Evolutionary conservation across 1,284 basidiomycete species (phyloP).

Genomic region (Dichomitus squalens): DNA sequence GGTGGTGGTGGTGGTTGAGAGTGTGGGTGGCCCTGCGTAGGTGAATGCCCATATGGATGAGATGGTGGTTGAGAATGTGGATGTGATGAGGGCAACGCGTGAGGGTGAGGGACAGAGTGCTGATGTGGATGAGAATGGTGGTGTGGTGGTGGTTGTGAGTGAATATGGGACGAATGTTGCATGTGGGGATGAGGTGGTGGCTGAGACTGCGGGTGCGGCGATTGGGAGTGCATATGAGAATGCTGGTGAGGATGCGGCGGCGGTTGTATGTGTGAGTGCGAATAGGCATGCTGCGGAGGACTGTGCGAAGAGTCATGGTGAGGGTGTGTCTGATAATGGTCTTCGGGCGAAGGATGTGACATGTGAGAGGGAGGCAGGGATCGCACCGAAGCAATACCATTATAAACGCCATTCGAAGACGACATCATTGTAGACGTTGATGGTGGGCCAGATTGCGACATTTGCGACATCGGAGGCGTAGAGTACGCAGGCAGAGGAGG

Average conservation of each 20-base stretch:
- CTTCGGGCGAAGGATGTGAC: conserved; percentile 8
- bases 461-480: conserved; percentile 13
- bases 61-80: conserved; percentile 7
- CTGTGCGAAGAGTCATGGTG: conserved; percentile 4
- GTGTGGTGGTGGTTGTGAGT: neutral
- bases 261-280: conserved; percentile 8
- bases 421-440: conserved; percentile 16
- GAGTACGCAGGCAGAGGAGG: conserved; percentile 8
- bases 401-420: conserved; percentile 12
- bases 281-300: conserved; percentile 5
- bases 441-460: conserved; percentile 17
- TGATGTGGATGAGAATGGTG: conserved; percentile 5
- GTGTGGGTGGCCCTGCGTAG: neutral
- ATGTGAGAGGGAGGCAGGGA: conserved; percentile 3
- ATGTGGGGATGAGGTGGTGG: conserved; percentile 6
- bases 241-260: conserved; percentile 4
- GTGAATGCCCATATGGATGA: conserved; percentile 10
- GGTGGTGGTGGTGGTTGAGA: conserved; percentile 9
- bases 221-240: conserved; percentile 7
- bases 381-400: conserved; percentile 15
- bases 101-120: conserved; percentile 9
- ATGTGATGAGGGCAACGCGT: conserved; percentile 7
- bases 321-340: conserved; percentile 1
- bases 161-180: neutral
- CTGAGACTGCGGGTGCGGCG: conserved; percentile 10